Base-by-base conservation (phyloP, 2,329 filamentous ascomycete species). In the Lasiodiplodia hormozganensis region DNA sequence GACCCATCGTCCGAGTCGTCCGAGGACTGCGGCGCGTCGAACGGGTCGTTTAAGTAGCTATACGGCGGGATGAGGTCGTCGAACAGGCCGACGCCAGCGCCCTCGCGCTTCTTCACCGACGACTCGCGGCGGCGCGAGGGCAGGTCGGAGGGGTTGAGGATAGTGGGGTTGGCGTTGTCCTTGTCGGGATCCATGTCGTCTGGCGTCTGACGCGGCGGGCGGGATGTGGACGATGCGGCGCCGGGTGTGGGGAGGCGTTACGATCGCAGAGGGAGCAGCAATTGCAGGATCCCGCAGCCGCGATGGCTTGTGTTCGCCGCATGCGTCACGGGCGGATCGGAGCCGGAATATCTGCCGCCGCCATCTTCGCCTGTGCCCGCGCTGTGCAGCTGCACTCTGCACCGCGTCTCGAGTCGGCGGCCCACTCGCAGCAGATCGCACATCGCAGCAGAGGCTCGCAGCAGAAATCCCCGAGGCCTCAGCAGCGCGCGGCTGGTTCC, bases 111-210 rank as follows among this genome's bases (percentile, higher is more conserved):
- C 74, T 76, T 76, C 73, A 71, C 74, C 72, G 65, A 25, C 75
- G 76, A 71, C 65, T 79, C 77, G 70, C 86, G 84, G 72, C 88
- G 86, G 71, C 94, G 90, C 36, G 93, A 96, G 54, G 96, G 94
- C 62, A 99, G 88, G 81, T 98, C 93, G 53, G 93, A 92, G 65
- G 89, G 87, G 81, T 90, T 96, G 75, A 98, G 84, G 77, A 99
- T 94, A 71, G 93, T 96, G 67, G 96, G 96, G 83, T 99, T 98
- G 72, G 92, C 93, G 81, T 97, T 97, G 75, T 85, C 82, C 76
- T 85, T 84, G 76, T 82, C 79, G 74, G 77, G 76, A 73, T 84
- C 79, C 79, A 81, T 81, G 70, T 70, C 71, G 71, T 62, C 58
- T 51, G 65, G 53, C 52, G 64, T 43, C 18, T 21, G 64, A 38